phyloP scores from a whole-genome alignment of 176 grass and related monocot genomes.

The Dendrocalamus sinicus region DNA sequence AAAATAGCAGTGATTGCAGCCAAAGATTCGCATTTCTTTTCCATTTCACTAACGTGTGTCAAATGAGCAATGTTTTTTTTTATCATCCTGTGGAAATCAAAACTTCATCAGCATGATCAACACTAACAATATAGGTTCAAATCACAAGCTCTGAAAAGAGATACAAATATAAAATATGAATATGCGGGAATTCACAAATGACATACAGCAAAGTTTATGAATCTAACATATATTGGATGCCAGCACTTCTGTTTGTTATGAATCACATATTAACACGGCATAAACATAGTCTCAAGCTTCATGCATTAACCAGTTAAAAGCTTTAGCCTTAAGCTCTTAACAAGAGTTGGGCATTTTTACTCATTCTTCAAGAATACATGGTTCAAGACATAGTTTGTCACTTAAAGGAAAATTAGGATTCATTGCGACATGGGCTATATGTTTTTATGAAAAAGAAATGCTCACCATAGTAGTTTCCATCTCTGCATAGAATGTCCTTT shows the following conservation, averaged over 20 bases:
- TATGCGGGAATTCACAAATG: slow-evolving; percentile 6
- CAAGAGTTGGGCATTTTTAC: not conserved
- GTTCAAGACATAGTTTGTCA: not conserved
- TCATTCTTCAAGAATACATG: slow-evolving; percentile 10
- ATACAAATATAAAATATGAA: not conserved
- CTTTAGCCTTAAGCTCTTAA: not conserved
- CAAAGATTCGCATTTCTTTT: slow-evolving; percentile 96
- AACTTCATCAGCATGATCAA: slow-evolving; percentile 37
- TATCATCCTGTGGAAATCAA: slow-evolving; percentile 79
- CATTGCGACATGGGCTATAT: not conserved
- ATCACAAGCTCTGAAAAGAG: slow-evolving; percentile 19
- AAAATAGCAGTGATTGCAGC: slow-evolving; percentile 94
- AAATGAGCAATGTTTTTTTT: slow-evolving; percentile 98
- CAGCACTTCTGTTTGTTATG: not conserved
- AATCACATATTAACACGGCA: not conserved
- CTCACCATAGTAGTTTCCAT: not conserved
- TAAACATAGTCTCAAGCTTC: not conserved
- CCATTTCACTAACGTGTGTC: slow-evolving; percentile 99
- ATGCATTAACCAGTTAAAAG: slow-evolving; percentile 7
- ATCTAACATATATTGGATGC: slow-evolving; percentile 9
- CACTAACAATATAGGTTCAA: not conserved
- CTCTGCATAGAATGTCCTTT: not conserved
- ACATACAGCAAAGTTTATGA: not conserved
- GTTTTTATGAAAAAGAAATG: not conserved
- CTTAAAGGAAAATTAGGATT: no score